Percentiles rank a stretch among this genome's conserved stretches.
Evolutionary conservation across 495 filamentous ascomycete species (phyloP).

Genomic region (Trichocladium antarcticum): DNA sequence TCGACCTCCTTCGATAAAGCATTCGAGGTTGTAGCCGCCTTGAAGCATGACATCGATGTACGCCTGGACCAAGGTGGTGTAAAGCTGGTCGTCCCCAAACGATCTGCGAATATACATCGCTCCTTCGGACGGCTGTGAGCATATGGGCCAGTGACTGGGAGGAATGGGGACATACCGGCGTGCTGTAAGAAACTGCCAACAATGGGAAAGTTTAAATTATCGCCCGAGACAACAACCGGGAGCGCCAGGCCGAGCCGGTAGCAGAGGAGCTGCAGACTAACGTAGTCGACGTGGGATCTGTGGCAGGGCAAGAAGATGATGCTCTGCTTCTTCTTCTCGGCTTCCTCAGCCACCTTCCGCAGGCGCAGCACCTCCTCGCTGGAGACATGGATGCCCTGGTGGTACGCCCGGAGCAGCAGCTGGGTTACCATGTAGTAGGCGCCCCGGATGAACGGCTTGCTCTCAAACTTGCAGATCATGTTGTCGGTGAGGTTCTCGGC

Average conservation of each 20-base stretch:
- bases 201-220: constrained; percentile 89
- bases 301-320: constrained; percentile 95
- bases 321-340: constrained; percentile 77
- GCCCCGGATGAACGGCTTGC: constrained; percentile 77
- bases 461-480: constrained; percentile 99
- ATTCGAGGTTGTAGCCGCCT: constrained; percentile 87
- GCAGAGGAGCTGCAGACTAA: constrained; percentile 85
- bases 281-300: constrained; percentile 90
- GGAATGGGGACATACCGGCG: constrained; percentile 47
- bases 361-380: constrained; percentile 83
- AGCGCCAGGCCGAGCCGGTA: constrained; percentile 82
- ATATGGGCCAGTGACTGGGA: background rate
- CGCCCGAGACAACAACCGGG: constrained; percentile 88
- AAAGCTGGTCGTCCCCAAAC: constrained; percentile 86
- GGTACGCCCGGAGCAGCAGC: constrained; percentile 81
- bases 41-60: constrained; percentile 91
- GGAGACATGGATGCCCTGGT: constrained; percentile 95
- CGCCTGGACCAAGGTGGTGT: constrained; percentile 80
- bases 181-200: constrained; percentile 87
- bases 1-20: constrained; percentile 90
- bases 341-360: constrained; percentile 67
- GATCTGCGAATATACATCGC: constrained; percentile 94
- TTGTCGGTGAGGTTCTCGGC: constrained; percentile 74
- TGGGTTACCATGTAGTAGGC: constrained; percentile 88
- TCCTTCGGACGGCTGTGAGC: constrained; percentile 26